Percentiles rank a stretch among this genome's conserved stretches.
phyloP scores from a whole-genome alignment of 257 asterid genomes.

The Lithospermum erythrorhizon region DNA sequence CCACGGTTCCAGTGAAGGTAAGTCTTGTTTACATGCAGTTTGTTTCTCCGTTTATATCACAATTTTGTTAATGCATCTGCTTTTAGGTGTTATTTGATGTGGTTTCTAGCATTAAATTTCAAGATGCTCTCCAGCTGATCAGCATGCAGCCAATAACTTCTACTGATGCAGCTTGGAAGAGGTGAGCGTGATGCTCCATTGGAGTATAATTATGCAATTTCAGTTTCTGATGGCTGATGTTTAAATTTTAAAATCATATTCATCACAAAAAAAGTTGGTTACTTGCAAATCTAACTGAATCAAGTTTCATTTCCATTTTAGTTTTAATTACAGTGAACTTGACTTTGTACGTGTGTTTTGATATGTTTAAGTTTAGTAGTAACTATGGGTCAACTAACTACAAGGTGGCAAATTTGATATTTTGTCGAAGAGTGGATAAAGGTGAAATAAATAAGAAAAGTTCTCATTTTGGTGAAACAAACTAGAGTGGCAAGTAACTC shows the following conservation, averaged over 20 bases:
- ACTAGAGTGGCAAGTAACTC: background rate
- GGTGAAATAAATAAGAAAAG: background rate
- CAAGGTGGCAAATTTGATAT: background rate
- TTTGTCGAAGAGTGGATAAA: background rate
- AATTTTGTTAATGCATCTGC: slow-evolving; percentile 6
- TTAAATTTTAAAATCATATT: background rate
- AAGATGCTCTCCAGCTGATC: slow-evolving; percentile 84
- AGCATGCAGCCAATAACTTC: slow-evolving; percentile 98
- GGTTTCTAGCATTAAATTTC: slow-evolving; percentile 83
- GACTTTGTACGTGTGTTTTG: background rate
- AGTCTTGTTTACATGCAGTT: background rate
- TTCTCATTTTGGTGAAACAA: background rate
- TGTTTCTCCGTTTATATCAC: background rate
- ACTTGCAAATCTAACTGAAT: background rate
- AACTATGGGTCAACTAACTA: background rate
- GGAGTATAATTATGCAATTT: background rate
- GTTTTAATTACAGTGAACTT: background rate
- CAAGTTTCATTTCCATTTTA: background rate
- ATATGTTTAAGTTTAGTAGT: too few relatives aligned
- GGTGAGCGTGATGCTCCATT: slow-evolving; percentile 27
- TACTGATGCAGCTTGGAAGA: slow-evolving; percentile 86
- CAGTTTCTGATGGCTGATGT: background rate
- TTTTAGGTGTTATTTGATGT: slow-evolving; percentile 87
- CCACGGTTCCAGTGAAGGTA: background rate
- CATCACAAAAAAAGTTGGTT: background rate